Evolutionary conservation across 2,329 filamentous ascomycete species (phyloP), one percentile per base, ranked within the genome.

Genomic region (Alternaria dauci): DNA sequence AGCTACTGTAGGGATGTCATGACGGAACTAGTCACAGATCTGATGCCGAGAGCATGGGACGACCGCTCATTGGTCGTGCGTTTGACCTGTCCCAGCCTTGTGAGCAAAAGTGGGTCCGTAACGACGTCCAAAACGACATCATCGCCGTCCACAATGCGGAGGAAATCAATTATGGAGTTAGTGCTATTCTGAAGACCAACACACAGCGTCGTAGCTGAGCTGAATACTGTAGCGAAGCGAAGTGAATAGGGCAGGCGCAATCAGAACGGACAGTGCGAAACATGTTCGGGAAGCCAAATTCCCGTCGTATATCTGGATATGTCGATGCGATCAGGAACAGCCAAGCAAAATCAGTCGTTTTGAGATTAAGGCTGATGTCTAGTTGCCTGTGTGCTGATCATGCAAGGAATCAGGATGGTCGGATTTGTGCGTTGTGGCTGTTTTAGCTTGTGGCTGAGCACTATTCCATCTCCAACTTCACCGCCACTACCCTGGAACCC

Each of bases 301-400:
- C 34, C 69, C 71, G 71, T 42, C 23, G 59, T 50, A 61, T 56
- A 62, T 50, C 41, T 59, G 28, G 53, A 62, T 60, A 48, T 30
- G 16, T 54, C 44, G 36, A 61, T 56, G 52, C 44, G 42, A 30
- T 43, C 42, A 59, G 58, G 56, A 52, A 50, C 39, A 62, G 63
- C 54, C 66, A 65, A 67, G 58, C 52, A 55, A 38, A 55, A 53
- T 20, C 52, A 18, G 26, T 63, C 28, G 26, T 55, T 38, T 39
- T 44, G 51, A 58, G 50, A 58, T 55, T 63, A 58, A 61, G 59
- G 55, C 56, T 67, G 68, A 72, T 66, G 63, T 39, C 30, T 18
- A 42, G 4, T 46, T 16, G 16, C 26, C 23, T 52, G 16, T 30
- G 50, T 34, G 52, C 53, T 56, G 52, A 51, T 48, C 26, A 25